A percentile compares a stretch with the other conserved stretches of the same genome.
Evolutionary conservation across 2,329 filamentous ascomycete species (phyloP).

Genomic region (Teratosphaeria epicoccoides): DNA sequence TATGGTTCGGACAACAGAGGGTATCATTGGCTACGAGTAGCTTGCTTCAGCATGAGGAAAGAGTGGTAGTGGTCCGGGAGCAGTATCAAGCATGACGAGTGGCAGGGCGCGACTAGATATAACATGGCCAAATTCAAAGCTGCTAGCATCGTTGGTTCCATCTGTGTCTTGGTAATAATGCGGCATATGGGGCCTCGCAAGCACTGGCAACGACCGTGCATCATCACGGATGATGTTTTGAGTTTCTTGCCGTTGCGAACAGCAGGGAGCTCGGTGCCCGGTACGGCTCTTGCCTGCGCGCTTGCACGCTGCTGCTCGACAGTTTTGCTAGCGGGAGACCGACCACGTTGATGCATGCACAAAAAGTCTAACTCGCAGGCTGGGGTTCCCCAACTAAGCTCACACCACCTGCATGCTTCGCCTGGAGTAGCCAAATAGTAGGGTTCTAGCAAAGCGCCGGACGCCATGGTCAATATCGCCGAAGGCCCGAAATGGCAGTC

Average conservation of each 20-base stretch:
- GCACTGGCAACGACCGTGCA: background rate
- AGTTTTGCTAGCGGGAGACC: background rate
- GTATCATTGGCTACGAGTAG: background rate
- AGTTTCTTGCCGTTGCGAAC: background rate
- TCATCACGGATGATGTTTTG: background rate
- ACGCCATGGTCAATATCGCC: background rate
- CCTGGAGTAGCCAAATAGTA: background rate
- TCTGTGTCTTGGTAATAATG: background rate
- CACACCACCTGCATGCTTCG: background rate
- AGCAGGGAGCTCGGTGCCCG: background rate
- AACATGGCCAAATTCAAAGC: background rate
- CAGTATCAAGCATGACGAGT: background rate
- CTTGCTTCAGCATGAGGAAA: background rate
- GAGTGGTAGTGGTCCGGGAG: background rate
- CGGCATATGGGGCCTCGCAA: background rate
- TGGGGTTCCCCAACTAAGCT: background rate
- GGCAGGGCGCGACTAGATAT: background rate
- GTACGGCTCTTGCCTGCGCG: background rate
- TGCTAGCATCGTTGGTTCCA: background rate
- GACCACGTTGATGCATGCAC: background rate
- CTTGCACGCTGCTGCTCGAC: background rate
- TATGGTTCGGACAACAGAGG: background rate
- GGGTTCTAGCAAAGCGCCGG: background rate
- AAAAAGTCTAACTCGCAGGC: background rate
- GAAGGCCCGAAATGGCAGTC: background rate